A percentile compares a stretch with the other conserved stretches of the same genome.
Evolutionary conservation across 2,329 filamentous ascomycete species (phyloP).

Genomic region (Thyridium curvatum): DNA sequence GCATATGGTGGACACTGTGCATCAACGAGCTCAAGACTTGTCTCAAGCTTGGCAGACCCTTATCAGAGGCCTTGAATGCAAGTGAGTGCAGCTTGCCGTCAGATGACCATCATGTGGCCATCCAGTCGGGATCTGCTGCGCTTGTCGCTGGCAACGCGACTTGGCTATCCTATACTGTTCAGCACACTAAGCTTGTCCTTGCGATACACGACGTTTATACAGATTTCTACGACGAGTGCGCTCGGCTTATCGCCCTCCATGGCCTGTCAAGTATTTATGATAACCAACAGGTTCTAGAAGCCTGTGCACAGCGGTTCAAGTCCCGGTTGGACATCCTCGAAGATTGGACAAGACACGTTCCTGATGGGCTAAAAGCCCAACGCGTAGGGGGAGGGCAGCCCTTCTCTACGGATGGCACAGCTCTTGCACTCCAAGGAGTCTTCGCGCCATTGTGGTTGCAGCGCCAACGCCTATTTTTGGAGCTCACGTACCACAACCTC

Average conservation of each 20-base stretch:
- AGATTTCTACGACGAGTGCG: constrained; percentile 17
- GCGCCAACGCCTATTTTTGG: constrained; percentile 32
- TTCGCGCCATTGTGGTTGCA: constrained; percentile 32
- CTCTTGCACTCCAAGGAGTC: constrained; percentile 21
- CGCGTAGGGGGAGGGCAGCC: constrained; percentile 19
- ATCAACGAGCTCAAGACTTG: constrained; percentile 39
- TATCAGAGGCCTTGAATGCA: constrained; percentile 22
- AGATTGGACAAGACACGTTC: constrained; percentile 27
- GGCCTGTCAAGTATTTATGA: constrained; percentile 12
- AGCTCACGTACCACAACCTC: constrained; percentile 31
- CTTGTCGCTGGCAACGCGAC: constrained; percentile 22
- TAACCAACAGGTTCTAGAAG: constrained; percentile 19
- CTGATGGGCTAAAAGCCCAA: constrained; percentile 24
- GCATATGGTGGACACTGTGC: constrained; percentile 47
- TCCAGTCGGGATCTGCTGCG: constrained; percentile 5
- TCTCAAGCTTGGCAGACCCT: constrained; percentile 40
- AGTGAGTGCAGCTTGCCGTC: constrained; percentile 28
- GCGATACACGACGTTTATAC: constrained; percentile 21
- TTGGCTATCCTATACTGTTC: constrained; percentile 28
- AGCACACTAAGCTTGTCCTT: constrained; percentile 25
- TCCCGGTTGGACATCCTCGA: constrained; percentile 16
- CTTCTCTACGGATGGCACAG: constrained; percentile 24
- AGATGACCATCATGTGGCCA: constrained; percentile 16
- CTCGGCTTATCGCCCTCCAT: background rate
- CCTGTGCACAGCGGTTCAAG: constrained; percentile 18